These are phyloP conservation scores for Epichloe glyceriae DNA, from an alignment of 2,329 filamentous ascomycete species.

Conservation along the genomic window DNA sequence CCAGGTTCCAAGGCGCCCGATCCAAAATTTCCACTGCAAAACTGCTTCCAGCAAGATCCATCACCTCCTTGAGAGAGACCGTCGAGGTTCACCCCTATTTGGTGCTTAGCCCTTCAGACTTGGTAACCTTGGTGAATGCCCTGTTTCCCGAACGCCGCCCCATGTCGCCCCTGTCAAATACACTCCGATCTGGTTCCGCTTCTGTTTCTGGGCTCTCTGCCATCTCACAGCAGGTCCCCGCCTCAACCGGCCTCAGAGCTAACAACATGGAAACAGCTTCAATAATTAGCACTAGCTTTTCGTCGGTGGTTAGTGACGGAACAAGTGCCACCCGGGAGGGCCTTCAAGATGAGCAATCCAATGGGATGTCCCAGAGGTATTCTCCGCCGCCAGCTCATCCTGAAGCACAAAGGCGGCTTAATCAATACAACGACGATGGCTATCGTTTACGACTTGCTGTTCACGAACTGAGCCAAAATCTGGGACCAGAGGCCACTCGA, in stretches of 20 bases:
- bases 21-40: slow-evolving; percentile 39
- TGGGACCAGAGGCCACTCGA: slow-evolving; percentile 51
- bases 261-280: slow-evolving; percentile 51
- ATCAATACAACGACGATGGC: slow-evolving; percentile 50
- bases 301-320: slow-evolving; percentile 55
- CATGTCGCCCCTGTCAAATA: slow-evolving; percentile 47
- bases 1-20: slow-evolving; percentile 44
- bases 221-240: slow-evolving; percentile 55
- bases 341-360: slow-evolving; percentile 41
- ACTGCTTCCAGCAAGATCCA: slow-evolving; percentile 56
- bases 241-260: slow-evolving; percentile 29
- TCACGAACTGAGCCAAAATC: slow-evolving; percentile 54
- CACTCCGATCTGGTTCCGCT: slow-evolving; percentile 51
- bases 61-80: slow-evolving; percentile 63
- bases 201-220: slow-evolving; percentile 55
- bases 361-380: slow-evolving; percentile 37
- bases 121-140: slow-evolving; percentile 68
- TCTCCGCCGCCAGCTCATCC: slow-evolving; percentile 38
- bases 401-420: slow-evolving; percentile 28
- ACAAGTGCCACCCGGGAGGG: slow-evolving; percentile 52
- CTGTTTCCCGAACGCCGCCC: slow-evolving; percentile 67
- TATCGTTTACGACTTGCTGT: slow-evolving; percentile 53
- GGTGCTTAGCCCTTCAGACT: slow-evolving; percentile 65
- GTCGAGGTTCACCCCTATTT: slow-evolving; percentile 68
- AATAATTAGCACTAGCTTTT: slow-evolving; percentile 58